Evolutionary conservation across 164 flowering plant species (phyloP).

Genomic region (Paratinospora sagittata): DNA sequence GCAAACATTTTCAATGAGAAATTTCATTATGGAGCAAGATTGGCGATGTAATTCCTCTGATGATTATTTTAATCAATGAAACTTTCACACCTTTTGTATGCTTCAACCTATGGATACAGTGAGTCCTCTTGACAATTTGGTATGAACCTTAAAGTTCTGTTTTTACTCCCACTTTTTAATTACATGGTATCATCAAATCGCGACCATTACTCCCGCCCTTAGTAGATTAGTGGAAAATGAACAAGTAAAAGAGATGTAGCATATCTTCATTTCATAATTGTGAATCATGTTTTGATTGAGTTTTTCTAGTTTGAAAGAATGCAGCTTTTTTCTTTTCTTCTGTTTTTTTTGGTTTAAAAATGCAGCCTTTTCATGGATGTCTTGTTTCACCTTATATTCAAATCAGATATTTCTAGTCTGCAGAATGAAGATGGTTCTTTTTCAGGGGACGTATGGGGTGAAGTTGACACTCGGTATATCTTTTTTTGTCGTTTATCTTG

Average conservation of each 20-base stretch:
- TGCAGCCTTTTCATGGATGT: neutral
- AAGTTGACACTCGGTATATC: slow-evolving; percentile 71
- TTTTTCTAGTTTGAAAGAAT: neutral
- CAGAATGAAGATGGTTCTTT: slow-evolving; percentile 97
- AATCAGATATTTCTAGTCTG: slow-evolving; percentile 56
- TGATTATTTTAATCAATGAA: too few relatives aligned
- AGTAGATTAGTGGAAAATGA: too few relatives aligned
- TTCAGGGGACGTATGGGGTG: slow-evolving; percentile 96
- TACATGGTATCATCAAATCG: neutral
- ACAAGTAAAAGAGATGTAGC: neutral
- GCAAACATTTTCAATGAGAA: too few relatives aligned
- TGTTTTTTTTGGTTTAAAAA: neutral
- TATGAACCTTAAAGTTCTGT: neutral
- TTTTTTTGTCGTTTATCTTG: neutral
- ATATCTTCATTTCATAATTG: too few relatives aligned
- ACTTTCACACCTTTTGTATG: too few relatives aligned
- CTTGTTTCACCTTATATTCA: slow-evolving; percentile 30
- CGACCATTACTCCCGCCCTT: too few relatives aligned
- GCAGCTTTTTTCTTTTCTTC: neutral
- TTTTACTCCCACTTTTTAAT: neutral
- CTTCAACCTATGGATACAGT: too few relatives aligned
- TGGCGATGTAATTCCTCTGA: neutral
- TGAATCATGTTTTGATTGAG: too few relatives aligned
- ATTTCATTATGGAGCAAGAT: neutral
- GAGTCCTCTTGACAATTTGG: too few relatives aligned